Conservation (phyloP, 768 basidiomycete genomes). For the Podaxis rugospora region DNA sequence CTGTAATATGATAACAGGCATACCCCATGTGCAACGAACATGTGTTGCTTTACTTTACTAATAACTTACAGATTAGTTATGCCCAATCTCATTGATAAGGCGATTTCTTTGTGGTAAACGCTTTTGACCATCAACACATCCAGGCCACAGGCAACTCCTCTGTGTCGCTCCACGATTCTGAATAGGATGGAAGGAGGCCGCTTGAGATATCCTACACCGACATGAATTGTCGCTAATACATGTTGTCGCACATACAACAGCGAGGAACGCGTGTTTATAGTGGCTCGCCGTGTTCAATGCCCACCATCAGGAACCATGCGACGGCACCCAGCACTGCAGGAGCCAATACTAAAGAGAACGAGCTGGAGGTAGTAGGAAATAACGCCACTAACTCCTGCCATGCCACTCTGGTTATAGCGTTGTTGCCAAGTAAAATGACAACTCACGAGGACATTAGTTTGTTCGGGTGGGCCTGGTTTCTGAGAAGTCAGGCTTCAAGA, state of each 20-base stretch:
- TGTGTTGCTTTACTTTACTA: no score
- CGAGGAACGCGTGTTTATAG: conserved; percentile 12
- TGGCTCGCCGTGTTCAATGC: background rate
- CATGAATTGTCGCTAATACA: conserved; percentile 4
- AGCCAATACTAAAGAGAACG: background rate
- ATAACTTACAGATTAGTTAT: no score
- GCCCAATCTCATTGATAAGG: no score
- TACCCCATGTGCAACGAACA: no score
- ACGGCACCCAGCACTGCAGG: background rate
- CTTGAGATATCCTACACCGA: conserved; percentile 11
- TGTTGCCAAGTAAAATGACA: conserved; percentile 7
- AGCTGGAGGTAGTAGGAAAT: conserved; percentile 12
- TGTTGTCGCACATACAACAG: conserved; percentile 11
- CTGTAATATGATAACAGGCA: no score
- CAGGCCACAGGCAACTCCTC: no score
- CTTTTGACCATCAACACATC: no score
- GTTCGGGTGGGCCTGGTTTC: conserved; percentile 1
- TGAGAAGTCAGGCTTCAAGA: background rate
- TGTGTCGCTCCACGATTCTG: background rate
- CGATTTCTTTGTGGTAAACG: no score
- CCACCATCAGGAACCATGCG: conserved; percentile 6
- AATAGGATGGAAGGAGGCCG: conserved; percentile 7
- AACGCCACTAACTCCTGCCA: conserved; percentile 3
- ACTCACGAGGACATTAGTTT: conserved; percentile 9
- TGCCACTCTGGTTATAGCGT: background rate